A percentile compares a stretch with the other conserved stretches of the same genome.
Evolutionary conservation across 805 yeast species (phyloP).

Genomic region (Clavispora asparagi): DNA sequence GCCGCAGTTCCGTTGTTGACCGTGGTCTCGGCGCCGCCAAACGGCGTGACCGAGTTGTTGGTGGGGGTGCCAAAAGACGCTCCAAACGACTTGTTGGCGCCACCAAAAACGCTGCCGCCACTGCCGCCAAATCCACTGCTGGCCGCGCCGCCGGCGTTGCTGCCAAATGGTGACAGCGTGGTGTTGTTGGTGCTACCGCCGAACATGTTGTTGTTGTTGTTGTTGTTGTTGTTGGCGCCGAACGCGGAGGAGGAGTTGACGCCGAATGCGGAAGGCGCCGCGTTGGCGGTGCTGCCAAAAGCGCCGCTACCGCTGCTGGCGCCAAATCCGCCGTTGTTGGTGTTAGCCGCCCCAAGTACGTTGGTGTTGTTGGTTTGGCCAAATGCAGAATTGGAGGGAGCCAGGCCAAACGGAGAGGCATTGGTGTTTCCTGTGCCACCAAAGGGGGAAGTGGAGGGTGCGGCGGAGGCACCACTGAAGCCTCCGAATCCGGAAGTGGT

Average conservation of each 20-base stretch:
- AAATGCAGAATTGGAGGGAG: slow-evolving; percentile 6
- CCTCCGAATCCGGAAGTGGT: slow-evolving; percentile 51
- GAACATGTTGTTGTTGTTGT: slow-evolving; percentile 24
- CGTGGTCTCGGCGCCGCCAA: slow-evolving; percentile 17
- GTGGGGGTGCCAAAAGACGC: slow-evolving; percentile 18
- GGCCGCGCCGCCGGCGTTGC: slow-evolving; percentile 9
- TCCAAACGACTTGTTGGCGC: slow-evolving; percentile 14
- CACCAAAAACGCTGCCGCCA: slow-evolving; percentile 9
- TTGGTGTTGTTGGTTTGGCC: slow-evolving; percentile 9
- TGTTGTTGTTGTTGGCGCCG: slow-evolving; percentile 16
- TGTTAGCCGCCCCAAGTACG: slow-evolving; percentile 15
- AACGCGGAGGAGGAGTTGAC: slow-evolving; percentile 16
- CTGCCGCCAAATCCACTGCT: slow-evolving; percentile 17
- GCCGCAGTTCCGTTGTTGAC: slow-evolving; percentile 63
- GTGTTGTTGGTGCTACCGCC: slow-evolving; percentile 17
- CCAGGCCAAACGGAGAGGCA: slow-evolving; percentile 16
- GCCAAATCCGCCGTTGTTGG: slow-evolving; percentile 17
- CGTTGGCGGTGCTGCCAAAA: slow-evolving; percentile 23
- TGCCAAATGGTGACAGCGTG: slow-evolving; percentile 15
- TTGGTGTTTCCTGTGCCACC: slow-evolving; percentile 18
- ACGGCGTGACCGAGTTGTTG: slow-evolving; percentile 14
- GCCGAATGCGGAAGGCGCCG: slow-evolving; percentile 36
- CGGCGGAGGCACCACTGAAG: slow-evolving; percentile 21
- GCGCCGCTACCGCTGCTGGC: slow-evolving; percentile 18
- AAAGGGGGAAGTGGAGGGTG: slow-evolving; percentile 10